Evolutionary conservation across 768 basidiomycete genomes (phyloP), one percentile per base, ranked within the genome.

Genomic region (Boletus rex-veris): DNA sequence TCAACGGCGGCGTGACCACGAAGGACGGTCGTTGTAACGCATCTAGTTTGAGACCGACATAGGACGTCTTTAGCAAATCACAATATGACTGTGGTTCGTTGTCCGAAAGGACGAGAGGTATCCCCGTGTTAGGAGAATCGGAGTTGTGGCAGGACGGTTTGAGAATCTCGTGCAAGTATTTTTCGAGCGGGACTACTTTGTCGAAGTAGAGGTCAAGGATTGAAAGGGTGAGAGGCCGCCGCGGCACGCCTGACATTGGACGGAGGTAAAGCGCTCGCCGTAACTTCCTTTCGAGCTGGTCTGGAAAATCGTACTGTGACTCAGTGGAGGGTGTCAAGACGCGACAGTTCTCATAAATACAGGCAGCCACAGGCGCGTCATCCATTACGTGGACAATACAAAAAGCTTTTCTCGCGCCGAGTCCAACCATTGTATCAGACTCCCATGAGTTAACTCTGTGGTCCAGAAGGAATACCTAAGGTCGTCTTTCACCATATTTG

Each of bases 181-280:
- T 54, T 45, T 70, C 64, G 8, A 81, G 64, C 42, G 62, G 63
- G 30, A 72, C 66, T 7, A 81, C 75, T 48, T 66, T 63, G 33
- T 70, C 55, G 58, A 77, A 83, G 54, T 81, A 81, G 48, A 71
- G 65, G 26, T 70, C 59, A 24, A 84, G 70, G 11, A 83, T 62
- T 2, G 69, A 50, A 26, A 66, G 48, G 11, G 71, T 69, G 31
- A 71, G 53, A 3, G 60, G 47, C 18, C 16, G 45, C 7, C 30
- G 55, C 3, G 47, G 15, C 15, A 12, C 21, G 38, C 31, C 37
- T 15, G 51, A 30, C 51, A 66, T 60, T 33, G 16, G 4, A 26
- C 18, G 16, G 16, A 37, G 26, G 14, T 8, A 19, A n/a, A 30
- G 33, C 28, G 24, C 33, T 46, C 6, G 24, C n/a, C 14, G 21